Base-by-base conservation (phyloP, 2,329 filamentous ascomycete genomes). In the Epichloe sylvatica region DNA sequence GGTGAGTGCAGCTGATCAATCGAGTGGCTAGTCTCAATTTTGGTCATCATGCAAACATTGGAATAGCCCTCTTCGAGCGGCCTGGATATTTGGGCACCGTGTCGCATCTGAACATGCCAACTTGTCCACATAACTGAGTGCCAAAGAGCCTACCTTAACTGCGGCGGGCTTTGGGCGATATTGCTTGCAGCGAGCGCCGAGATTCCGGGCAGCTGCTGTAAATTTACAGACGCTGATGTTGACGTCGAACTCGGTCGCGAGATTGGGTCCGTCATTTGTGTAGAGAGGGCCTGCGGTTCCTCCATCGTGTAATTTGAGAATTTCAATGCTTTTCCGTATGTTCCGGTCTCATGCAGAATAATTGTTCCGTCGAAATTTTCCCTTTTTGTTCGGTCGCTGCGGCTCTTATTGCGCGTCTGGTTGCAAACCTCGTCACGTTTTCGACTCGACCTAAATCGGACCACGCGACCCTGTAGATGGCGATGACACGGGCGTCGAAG, bases 211-310 rank as follows among this genome's bases (percentile, higher is more conserved):
- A 76, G 61, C 40, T 76, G 73, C 15, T 67, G 65, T 50, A 67
- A 43, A 25, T 60, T 59, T 33, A 69, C 60, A 15, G 71, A 70
- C 17, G 65, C 67, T 19, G 69, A 65, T 1, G 72, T 71, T 3
- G 75, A 73, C 3, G 70, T 70, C 34, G 74, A 74, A 56, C 67
- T 70, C 21, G 72, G 72, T 55, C 70, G 67, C 33, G 75, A 74
- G 51, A 74, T 70, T 17, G 70, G 65, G 53, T 78, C 75, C 40
- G 70, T 59, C 9, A 63, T 61, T 36, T 67, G 64, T 37, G 66
- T 60, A 39, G 68, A 60, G 42, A 70, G 59, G 45, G 66, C 56
- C 49, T 69, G 67, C 34, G 64, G 55, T 50, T 64, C 67, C 55
- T 76, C 73, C 58, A 76, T 74, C 70, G 76, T 75, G 45, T 12